phyloP scores from a whole-genome alignment of 331 rosid species.

The Quercus tomentella region DNA sequence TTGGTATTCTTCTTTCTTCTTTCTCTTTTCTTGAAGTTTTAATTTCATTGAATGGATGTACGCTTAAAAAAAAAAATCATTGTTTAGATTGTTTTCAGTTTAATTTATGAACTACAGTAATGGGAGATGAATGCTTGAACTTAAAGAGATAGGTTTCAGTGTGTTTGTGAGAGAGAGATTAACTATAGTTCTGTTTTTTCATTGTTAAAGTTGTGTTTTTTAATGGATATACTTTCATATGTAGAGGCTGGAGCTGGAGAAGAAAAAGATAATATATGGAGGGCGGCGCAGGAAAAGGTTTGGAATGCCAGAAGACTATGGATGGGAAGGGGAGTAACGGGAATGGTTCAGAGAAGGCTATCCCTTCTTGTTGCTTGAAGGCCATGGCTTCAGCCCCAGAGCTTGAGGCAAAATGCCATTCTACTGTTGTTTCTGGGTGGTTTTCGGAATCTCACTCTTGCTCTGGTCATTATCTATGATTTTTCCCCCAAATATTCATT shows the following conservation, averaged over 20 bases:
- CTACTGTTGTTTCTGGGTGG: slow-evolving; percentile 99
- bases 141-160: not conserved
- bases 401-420: slow-evolving; percentile 73
- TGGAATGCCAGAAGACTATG: slow-evolving; percentile 99
- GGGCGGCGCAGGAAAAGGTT: slow-evolving; percentile 91
- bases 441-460: slow-evolving; percentile 75
- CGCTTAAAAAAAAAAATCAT: not conserved
- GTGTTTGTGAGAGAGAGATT: not conserved
- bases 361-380: slow-evolving; percentile 93
- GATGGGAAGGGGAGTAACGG: slow-evolving; percentile 93
- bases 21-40: not conserved
- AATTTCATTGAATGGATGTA: not conserved
- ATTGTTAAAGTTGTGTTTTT: slow-evolving; percentile 11
- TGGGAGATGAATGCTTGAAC: not conserved
- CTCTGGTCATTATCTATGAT: slow-evolving; percentile 63
- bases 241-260: slow-evolving; percentile 89
- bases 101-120: not conserved
- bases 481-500: slow-evolving; percentile 8
- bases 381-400: slow-evolving; percentile 74
- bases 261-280: slow-evolving; percentile 82
- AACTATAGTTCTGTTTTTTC: not conserved
- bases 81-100: not conserved
- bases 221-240: slow-evolving; percentile 3
- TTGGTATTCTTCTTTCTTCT: slow-evolving; percentile 4
- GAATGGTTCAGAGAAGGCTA: slow-evolving; percentile 45